Evolutionary conservation across 2,329 filamentous ascomycete genomes (phyloP).

Genomic region (Aureobasidium sp.): DNA sequence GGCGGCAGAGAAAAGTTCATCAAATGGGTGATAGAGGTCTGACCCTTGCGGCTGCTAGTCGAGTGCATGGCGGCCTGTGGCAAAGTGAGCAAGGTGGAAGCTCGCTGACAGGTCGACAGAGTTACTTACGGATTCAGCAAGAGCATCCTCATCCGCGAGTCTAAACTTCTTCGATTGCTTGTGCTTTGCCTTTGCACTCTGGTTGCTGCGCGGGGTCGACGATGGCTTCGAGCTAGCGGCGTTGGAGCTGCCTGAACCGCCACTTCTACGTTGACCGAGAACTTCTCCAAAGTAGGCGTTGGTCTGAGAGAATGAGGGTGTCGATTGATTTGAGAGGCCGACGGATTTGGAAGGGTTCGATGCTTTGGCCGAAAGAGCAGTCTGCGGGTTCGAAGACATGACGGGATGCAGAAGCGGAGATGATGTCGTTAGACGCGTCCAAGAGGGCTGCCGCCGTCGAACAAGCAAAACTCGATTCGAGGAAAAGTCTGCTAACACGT

Average conservation of each 20-base stretch:
- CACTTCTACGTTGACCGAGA: constrained; percentile 38
- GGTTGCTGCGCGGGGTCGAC: constrained; percentile 62
- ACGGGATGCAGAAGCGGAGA: constrained; percentile 5
- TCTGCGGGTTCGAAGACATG: constrained; percentile 41
- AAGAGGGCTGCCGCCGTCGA: background rate
- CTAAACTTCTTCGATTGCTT: constrained; percentile 70
- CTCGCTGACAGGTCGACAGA: constrained; percentile 17
- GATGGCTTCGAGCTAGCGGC: constrained; percentile 33
- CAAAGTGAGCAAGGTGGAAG: constrained; percentile 14
- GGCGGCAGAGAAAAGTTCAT: constrained; percentile 84
- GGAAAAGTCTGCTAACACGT: background rate
- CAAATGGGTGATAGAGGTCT: constrained; percentile 94
- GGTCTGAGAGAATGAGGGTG: constrained; percentile 39
- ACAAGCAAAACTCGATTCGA: constrained; percentile 9
- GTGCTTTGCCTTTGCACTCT: constrained; percentile 73
- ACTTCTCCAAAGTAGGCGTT: constrained; percentile 38
- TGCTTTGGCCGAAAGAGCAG: constrained; percentile 26
- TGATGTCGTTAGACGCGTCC: constrained; percentile 16
- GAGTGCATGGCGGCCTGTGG: constrained; percentile 55
- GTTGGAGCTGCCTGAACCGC: constrained; percentile 32
- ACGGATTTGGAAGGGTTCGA: constrained; percentile 36
- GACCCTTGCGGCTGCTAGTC: constrained; percentile 69
- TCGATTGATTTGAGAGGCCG: constrained; percentile 32
- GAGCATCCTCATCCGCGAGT: constrained; percentile 74
- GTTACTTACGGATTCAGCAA: constrained; percentile 66